Base-by-base conservation (phyloP, 169 alveolate genomes). In the Plasmodium sp. region DNA sequence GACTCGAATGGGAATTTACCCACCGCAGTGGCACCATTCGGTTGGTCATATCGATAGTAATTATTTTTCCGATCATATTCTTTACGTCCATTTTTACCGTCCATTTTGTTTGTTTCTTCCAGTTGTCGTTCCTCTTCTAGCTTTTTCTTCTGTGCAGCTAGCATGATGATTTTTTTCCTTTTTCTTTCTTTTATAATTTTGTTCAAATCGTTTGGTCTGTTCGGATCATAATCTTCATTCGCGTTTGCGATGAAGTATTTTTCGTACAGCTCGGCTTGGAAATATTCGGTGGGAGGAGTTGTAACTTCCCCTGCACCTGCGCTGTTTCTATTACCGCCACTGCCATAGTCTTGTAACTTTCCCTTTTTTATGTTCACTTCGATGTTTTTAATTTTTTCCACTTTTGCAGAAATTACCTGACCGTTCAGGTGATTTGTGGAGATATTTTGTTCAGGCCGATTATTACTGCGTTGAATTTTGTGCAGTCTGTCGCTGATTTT, bases 111-210 rank as follows among this genome's bases (percentile, higher is more conserved):
- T 56, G 74, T 39, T 41, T 88, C 94, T 43, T 33, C 85, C n/a
- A 71, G 27, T 72, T 82, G 74, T 72, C 83, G 73, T 74, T 67
- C 73, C 62, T 67, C 83, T 51, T 92, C 92, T 83, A 81, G 51
- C 84, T 83, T 92, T 74, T 90, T 90, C 74, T 80, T 90, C 33
- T 90, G 88, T 43, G 77, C 90, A 80, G 94, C 94, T 79, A 90
- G 43, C 83, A 90, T 56, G 83, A 90, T 90, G 31, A 90, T 33
- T 80, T 90, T 90, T 79, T 90, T 79, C 45, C 95, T 81, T 79
- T 92, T 92, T 58, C 95, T 92, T 92, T 92, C 95, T 81, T 92
- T 92, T 92, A 92, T 92, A 62, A 92, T 92, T 81, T 92, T 92
- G 67, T 73, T 92, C 77, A 92, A 83, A 82, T 92, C 95, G 73